Percentiles rank a stretch among this genome's conserved stretches.
phyloP scores from a whole-genome alignment of 352 stramenopile genomes.

The Pilasporangium apinafurcum region DNA sequence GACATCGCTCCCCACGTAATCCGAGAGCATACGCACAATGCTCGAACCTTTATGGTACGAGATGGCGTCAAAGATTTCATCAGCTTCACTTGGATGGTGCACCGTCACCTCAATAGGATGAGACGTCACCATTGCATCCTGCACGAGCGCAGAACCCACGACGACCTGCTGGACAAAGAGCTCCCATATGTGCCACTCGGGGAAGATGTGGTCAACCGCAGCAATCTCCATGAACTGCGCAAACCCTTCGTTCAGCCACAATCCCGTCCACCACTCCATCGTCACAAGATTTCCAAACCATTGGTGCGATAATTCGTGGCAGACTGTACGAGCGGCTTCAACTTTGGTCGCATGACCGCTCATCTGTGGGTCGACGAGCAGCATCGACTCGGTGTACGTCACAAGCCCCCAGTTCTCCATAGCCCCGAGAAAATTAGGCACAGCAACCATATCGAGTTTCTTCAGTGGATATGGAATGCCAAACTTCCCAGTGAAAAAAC shows the following conservation, averaged over 20 bases:
- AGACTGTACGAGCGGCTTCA: constrained; percentile 91
- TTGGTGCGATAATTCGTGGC: constrained; percentile 97
- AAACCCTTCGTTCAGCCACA: constrained; percentile 99
- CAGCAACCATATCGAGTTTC: constrained; percentile 97
- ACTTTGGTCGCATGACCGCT: constrained; percentile 53
- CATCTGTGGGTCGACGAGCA: constrained; percentile 78
- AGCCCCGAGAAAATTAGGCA: constrained; percentile 93
- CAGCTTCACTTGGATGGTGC: constrained; percentile 89
- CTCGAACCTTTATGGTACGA: constrained; percentile 91
- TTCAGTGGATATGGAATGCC: constrained; percentile 94
- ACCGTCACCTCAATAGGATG: constrained; percentile 96
- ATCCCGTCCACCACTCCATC: constrained; percentile 95
- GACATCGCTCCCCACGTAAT: constrained; percentile 59
- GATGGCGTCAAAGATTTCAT: constrained; percentile 98
- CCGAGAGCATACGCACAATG: constrained; percentile 66
- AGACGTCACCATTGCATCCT: constrained; percentile 89
- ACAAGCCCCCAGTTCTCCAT: constrained; percentile 96
- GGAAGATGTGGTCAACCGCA: constrained; percentile 90
- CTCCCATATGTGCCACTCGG: constrained; percentile 94
- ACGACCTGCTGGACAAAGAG: constrained; percentile 86
- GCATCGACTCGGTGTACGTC: constrained; percentile 93
- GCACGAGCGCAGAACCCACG: constrained; percentile 77
- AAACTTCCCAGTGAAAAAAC: constrained; percentile 70
- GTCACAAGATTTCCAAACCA: constrained; percentile 98
- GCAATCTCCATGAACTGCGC: constrained; percentile 95